Conservation (phyloP, 345 rosid species). For the Pistacia integerrima region DNA sequence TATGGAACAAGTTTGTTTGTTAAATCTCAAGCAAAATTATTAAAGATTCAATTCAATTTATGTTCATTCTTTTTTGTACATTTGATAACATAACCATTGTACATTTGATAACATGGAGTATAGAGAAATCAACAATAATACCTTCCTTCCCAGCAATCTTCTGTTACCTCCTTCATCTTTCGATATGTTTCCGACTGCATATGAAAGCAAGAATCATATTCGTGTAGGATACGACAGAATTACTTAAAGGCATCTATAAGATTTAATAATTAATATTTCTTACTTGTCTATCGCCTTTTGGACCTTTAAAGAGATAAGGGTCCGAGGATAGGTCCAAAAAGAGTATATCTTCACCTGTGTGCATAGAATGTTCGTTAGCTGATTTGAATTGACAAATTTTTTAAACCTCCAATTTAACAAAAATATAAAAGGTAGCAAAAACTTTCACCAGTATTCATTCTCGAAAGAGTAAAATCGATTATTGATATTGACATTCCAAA, state of each 20-base stretch:
- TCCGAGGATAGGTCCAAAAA: constrained; percentile 85
- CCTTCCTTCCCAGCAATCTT: constrained; percentile 94
- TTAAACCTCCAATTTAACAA: not conserved
- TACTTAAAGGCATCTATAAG: not conserved
- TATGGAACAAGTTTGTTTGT: constrained; percentile 8
- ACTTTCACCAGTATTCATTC: constrained; percentile 78
- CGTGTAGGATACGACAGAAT: not conserved
- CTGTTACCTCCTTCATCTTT: constrained; percentile 73
- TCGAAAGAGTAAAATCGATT: constrained; percentile 91
- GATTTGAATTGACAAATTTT: not conserved
- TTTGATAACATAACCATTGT: not conserved
- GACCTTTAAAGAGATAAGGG: constrained; percentile 85
- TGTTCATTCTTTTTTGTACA: too few relatives aligned
- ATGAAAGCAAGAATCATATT: constrained; percentile 20
- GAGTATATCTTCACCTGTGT: constrained; percentile 77
- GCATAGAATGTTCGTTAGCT: constrained; percentile 11
- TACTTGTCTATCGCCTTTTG: constrained; percentile 92
- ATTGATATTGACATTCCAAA: constrained; percentile 69
- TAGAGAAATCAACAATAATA: constrained; percentile 30
- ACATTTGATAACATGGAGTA: not conserved
- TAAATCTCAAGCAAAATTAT: not conserved
- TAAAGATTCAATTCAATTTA: too few relatives aligned
- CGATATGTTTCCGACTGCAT: constrained; percentile 91
- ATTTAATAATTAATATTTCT: constrained; percentile 14
- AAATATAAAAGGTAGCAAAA: constrained; percentile 1